These are phyloP conservation scores for Paspalum vaginatum DNA, from an alignment of 176 grass and related monocot species.

Conservation along the genomic window DNA sequence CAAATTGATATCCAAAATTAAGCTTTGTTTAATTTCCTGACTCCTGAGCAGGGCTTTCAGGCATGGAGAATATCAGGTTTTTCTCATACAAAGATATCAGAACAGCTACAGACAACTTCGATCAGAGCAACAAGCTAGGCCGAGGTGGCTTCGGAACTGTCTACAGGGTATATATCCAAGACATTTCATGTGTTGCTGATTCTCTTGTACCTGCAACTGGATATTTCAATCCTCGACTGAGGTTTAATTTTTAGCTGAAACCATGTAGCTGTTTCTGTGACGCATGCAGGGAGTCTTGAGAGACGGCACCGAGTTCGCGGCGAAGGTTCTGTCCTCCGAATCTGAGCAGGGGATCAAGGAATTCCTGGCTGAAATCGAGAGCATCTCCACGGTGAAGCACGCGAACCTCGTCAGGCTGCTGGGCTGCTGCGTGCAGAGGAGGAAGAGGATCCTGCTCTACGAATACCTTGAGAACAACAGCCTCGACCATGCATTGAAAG, in stretches of 20 bases:
- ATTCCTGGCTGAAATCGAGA: slow-evolving; percentile 66
- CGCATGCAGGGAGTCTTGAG: slow-evolving; percentile 41
- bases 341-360: slow-evolving; percentile 63
- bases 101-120: slow-evolving; percentile 48
- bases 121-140: slow-evolving; percentile 41
- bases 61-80: slow-evolving; percentile 26
- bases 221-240: neutral
- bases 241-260: neutral
- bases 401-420: slow-evolving; percentile 55
- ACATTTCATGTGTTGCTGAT: neutral
- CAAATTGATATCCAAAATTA: neutral
- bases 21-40: too few species aligned
- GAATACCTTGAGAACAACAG: slow-evolving; percentile 60
- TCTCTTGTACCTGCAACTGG: neutral
- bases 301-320: slow-evolving; percentile 51
- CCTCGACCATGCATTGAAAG: slow-evolving; percentile 51
- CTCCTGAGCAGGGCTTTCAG: slow-evolving; percentile 21
- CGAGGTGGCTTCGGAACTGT: slow-evolving; percentile 60
- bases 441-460: slow-evolving; percentile 52
- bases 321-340: slow-evolving; percentile 53
- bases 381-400: slow-evolving; percentile 49
- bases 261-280: neutral
- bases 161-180: slow-evolving; percentile 38
- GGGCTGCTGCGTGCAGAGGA: slow-evolving; percentile 54
- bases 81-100: slow-evolving; percentile 51